Conservation (phyloP, 768 basidiomycete species). For the Agrocybe praecox region DNA sequence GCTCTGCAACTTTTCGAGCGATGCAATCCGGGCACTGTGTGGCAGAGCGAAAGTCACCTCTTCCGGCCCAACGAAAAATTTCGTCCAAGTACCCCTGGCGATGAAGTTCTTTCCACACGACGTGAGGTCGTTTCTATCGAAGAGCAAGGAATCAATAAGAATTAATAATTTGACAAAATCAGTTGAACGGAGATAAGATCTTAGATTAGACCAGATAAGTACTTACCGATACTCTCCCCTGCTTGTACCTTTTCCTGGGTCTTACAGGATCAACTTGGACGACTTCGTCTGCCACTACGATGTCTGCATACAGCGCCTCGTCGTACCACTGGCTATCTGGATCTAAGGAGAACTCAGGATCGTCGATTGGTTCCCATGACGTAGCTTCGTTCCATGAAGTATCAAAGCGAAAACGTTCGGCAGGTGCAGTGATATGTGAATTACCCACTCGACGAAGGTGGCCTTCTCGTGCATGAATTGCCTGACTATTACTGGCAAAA, state of each 20-base stretch:
- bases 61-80: slow-evolving; percentile 6
- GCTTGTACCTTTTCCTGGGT: background rate
- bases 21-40: slow-evolving; percentile 10
- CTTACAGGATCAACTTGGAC: background rate
- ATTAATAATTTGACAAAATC: no score
- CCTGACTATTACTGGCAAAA: background rate
- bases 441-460: background rate
- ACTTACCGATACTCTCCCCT: background rate
- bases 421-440: background rate
- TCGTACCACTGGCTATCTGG: background rate
- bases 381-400: background rate
- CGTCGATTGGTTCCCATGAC: background rate
- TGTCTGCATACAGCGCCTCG: background rate
- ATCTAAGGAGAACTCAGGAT: background rate
- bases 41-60: slow-evolving; percentile 2
- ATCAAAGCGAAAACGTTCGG: background rate
- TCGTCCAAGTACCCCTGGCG: slow-evolving; percentile 9
- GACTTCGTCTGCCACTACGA: background rate
- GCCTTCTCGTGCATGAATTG: background rate
- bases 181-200: background rate
- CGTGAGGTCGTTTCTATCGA: slow-evolving; percentile 10
- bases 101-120: slow-evolving; percentile 9
- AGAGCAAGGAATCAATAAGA: no score
- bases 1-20: background rate
- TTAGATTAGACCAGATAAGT: background rate